These are phyloP conservation scores for Podaxis sp. DNA, from an alignment of 768 basidiomycete species.

Conservation along the genomic window DNA sequence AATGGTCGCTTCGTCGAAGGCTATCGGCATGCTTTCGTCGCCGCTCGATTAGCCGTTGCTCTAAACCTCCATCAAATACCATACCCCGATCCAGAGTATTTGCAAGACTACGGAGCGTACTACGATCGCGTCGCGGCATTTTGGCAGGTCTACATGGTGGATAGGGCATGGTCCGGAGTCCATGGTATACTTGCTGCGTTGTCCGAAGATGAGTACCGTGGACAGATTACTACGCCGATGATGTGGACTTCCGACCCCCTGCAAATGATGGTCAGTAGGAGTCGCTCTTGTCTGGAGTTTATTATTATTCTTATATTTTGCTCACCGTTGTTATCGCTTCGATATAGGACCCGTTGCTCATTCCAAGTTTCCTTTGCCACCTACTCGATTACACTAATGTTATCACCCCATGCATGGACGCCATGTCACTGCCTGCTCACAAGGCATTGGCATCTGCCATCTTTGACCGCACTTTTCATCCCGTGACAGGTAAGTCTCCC, in stretches of 20 bases:
- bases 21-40: constrained; percentile 59
- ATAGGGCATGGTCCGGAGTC: constrained; percentile 58
- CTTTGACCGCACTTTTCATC: constrained; percentile 52
- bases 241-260: constrained; percentile 29
- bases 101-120: constrained; percentile 21
- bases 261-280: constrained; percentile 25
- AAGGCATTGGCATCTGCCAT: constrained; percentile 53
- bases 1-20: constrained; percentile 58
- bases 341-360: constrained; percentile 14
- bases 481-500: constrained; percentile 9
- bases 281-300: constrained; percentile 11
- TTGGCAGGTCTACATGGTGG: constrained; percentile 66
- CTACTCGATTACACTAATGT: constrained; percentile 28
- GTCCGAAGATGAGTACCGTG: constrained; percentile 48
- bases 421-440: constrained; percentile 34
- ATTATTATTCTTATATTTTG: neutral
- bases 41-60: constrained; percentile 60
- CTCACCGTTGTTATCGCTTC: neutral
- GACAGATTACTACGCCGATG: constrained; percentile 55
- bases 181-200: constrained; percentile 54
- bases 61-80: constrained; percentile 59
- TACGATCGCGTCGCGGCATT: constrained; percentile 48
- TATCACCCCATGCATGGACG: constrained; percentile 21
- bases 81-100: constrained; percentile 21
- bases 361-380: constrained; percentile 24